These are phyloP conservation scores for Heritiera fomes DNA, from an alignment of 345 rosid genomes.

Conservation along the genomic window DNA sequence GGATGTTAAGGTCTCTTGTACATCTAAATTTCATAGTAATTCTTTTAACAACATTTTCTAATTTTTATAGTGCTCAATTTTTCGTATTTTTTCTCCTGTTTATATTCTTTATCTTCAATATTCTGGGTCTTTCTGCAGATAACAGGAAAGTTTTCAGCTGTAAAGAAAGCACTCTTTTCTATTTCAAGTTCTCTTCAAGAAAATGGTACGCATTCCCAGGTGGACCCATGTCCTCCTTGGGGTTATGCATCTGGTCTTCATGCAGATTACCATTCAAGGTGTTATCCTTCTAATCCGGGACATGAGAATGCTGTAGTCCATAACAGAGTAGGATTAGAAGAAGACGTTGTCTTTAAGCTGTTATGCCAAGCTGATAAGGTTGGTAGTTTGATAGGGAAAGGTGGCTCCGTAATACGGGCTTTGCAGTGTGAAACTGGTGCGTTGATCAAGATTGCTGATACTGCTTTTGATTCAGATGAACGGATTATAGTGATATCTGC, in stretches of 20 bases:
- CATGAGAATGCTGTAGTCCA: slow-evolving; percentile 48
- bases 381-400: slow-evolving; percentile 81
- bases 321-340: slow-evolving; percentile 55
- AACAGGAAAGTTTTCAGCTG: slow-evolving; percentile 51
- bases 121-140: slow-evolving; percentile 41
- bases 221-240: slow-evolving; percentile 45
- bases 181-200: slow-evolving; percentile 56
- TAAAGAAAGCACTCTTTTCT: slow-evolving; percentile 61
- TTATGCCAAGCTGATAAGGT: slow-evolving; percentile 75
- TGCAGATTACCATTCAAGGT: slow-evolving; percentile 53
- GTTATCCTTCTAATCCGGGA: slow-evolving; percentile 56
- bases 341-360: slow-evolving; percentile 60
- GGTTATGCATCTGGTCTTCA: slow-evolving; percentile 22
- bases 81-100: background rate
- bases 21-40: background rate
- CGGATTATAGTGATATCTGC: slow-evolving; percentile 69
- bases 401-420: slow-evolving; percentile 60
- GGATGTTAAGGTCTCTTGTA: background rate
- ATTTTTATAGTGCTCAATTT: no score
- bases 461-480: slow-evolving; percentile 61
- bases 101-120: slow-evolving; percentile 19
- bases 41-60: slow-evolving; percentile 2
- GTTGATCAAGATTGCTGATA: slow-evolving; percentile 61
- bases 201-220: slow-evolving; percentile 38
- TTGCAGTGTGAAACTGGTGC: slow-evolving; percentile 80